Evolutionary conservation across 768 basidiomycete genomes (phyloP).

Genomic region (Lentinula lateritia): DNA sequence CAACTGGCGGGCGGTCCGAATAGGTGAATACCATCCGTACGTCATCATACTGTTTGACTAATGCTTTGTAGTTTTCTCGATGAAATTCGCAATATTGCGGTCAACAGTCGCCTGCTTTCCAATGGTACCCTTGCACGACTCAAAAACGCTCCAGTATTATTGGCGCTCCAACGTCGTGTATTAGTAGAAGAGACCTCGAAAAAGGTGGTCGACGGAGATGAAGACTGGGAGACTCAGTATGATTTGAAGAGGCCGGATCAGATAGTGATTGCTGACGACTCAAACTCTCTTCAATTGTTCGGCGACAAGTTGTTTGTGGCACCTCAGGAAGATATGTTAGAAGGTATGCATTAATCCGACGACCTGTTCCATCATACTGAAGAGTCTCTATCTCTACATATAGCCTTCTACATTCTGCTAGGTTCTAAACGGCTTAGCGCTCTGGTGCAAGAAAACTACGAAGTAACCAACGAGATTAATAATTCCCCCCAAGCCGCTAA

Average conservation of each 20-base stretch:
- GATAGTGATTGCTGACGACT: conserved; percentile 84
- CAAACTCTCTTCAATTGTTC: conserved; percentile 74
- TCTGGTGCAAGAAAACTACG: conserved; percentile 75
- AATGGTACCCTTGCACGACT: conserved; percentile 52
- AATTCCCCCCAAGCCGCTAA: conserved; percentile 44
- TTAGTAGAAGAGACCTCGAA: conserved; percentile 23
- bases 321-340: conserved; percentile 87
- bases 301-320: conserved; percentile 70
- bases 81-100: conserved; percentile 83
- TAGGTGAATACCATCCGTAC: conserved; percentile 34
- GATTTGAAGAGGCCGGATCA: conserved; percentile 66
- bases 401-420: conserved; percentile 71
- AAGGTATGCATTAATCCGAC: conserved; percentile 40
- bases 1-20: conserved; percentile 62
- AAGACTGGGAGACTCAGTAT: conserved; percentile 68
- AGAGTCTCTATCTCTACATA: conserved; percentile 5
- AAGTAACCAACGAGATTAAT: conserved; percentile 46
- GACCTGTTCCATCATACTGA: not conserved
- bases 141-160: conserved; percentile 65
- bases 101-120: conserved; percentile 59
- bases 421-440: conserved; percentile 71
- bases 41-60: not conserved
- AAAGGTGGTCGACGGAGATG: conserved; percentile 45
- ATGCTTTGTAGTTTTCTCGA: conserved; percentile 55
- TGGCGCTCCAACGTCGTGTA: conserved; percentile 63